Percentiles rank a stretch among this genome's conserved stretches.
phyloP scores from a whole-genome alignment of 2,329 filamentous ascomycete genomes.

The Penicillium sp. region DNA sequence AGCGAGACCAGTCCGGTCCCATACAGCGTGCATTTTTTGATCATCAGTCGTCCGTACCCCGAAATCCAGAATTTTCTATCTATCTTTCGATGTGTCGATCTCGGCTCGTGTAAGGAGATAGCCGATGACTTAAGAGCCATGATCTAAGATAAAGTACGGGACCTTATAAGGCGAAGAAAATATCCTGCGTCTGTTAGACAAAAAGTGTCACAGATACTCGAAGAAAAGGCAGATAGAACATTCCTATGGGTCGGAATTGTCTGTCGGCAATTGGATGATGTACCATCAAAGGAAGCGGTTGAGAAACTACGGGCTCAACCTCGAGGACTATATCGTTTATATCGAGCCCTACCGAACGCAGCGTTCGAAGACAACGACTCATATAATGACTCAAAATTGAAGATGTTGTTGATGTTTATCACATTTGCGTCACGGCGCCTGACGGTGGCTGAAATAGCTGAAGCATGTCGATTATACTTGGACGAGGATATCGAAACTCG shows the following conservation, averaged over 20 bases:
- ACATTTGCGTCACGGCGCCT: conserved; percentile 10
- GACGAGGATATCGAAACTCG: conserved; percentile 7
- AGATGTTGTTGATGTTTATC: conserved; percentile 10
- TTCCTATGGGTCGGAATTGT: no score
- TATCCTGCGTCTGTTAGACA: neutral
- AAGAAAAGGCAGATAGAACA: no score
- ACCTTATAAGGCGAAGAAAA: conserved; percentile 9
- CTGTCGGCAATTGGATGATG: no score
- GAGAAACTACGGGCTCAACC: conserved; percentile 6
- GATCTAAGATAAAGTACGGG: conserved; percentile 8
- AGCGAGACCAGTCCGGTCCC: neutral
- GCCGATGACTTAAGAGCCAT: conserved; percentile 1
- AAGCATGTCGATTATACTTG: conserved; percentile 9
- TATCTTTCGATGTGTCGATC: neutral
- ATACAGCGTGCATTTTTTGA: conserved; percentile 5
- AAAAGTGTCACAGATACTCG: no score
- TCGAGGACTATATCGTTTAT: conserved; percentile 11
- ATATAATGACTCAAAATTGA: no score
- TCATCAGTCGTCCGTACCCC: conserved; percentile 11
- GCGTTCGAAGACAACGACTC: neutral
- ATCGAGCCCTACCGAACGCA: conserved; percentile 4
- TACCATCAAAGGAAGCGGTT: neutral
- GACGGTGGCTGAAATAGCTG: conserved; percentile 10
- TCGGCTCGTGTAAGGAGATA: conserved; percentile 1
- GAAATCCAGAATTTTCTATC: conserved; percentile 6